phyloP scores from a whole-genome alignment of 2,329 filamentous ascomycete genomes.

The Verticillium nonalfalfae region DNA sequence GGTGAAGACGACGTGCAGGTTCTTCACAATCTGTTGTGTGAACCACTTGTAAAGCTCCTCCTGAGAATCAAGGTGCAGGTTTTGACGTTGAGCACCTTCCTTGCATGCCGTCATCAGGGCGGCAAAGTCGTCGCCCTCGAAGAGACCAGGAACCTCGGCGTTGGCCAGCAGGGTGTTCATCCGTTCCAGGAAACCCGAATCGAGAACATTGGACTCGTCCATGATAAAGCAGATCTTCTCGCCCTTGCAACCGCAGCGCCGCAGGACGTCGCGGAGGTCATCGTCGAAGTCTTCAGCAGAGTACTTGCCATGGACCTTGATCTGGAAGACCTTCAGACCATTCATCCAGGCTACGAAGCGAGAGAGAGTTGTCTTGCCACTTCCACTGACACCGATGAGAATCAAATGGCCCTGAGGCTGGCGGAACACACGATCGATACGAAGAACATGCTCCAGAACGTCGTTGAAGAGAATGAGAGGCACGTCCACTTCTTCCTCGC shows the following conservation, averaged over 20 bases:
- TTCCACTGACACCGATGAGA: conserved; percentile 95
- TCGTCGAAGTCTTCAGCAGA: conserved; percentile 98
- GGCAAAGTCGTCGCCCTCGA: conserved; percentile 97
- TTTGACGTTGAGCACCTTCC: conserved; percentile 94
- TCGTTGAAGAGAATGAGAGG: conserved; percentile 99
- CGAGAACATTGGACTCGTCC: conserved; percentile 97
- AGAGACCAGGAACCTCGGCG: conserved; percentile 96
- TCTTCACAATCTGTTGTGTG: conserved; percentile 98
- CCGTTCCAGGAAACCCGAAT: conserved; percentile 96
- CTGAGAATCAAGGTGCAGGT: conserved; percentile 89
- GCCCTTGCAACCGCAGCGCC: conserved; percentile 91
- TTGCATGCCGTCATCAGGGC: conserved; percentile 99
- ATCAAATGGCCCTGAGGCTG: conserved; percentile 98
- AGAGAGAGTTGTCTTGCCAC: conserved; percentile 96
- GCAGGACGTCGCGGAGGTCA: conserved; percentile 86
- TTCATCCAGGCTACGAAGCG: conserved; percentile 99
- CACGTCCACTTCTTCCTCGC: conserved; percentile 98
- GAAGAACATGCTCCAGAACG: conserved; percentile 93
- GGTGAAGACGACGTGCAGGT: conserved; percentile 97
- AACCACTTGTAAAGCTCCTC: conserved; percentile 99
- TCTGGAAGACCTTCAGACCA: conserved; percentile 96
- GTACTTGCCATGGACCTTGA: conserved; percentile 99
- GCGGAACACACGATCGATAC: conserved; percentile 97
- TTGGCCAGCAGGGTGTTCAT: conserved; percentile 99
- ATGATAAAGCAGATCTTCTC: conserved; percentile 99